Evolutionary conservation across 2,329 filamentous ascomycete species (phyloP), one percentile per base, ranked within the genome.

Genomic region (Ophiocordyceps australis): DNA sequence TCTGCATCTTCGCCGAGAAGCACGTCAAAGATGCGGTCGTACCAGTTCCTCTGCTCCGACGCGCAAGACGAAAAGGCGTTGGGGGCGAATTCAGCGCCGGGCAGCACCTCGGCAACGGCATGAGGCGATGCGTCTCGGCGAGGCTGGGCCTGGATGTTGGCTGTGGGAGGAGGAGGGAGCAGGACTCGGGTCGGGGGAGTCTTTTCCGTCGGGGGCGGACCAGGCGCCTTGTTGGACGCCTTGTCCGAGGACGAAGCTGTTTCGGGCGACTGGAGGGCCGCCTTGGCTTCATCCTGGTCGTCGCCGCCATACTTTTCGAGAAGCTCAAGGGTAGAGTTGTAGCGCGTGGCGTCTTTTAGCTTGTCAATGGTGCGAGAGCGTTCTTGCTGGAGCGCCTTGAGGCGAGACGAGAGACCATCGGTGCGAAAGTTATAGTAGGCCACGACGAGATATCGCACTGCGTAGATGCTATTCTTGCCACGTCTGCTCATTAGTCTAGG

Each of bases 1-100:
- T n/a, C n/a, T 51, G 98, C 89, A 41, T 98, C 89, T 43, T 98
- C 89, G 25, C 89, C 89, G 1, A 98, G 65, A 15, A 98, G 68
- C 1, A 92, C 69, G 42, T 98, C 89, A 30, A 98, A 60, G 27
- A 98, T 73, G 29, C 86, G 72, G 46, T 98, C 89, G 50, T 95
- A 98, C 89, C 89, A 98, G 43, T 78, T 74, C 11, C 71, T 47
- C 30, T 60, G 59, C 7, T 43, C 32, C 12, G 29, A 37, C 30
- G 21, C 33, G 29, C 22, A 36, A 17, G 27, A 30, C 9, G 26
- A 19, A 26, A 17, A 45, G 2, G 77, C 78, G 34, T 83, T 82
- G 1, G 78, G 76, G 1, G 77, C 77, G 36, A 82, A 83, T 35
- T 81, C 73, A 28, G 71, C 68, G 3, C 57, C 51, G 9, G 47